Evolutionary conservation across 2,329 filamentous ascomycete species (phyloP), one percentile per base, ranked within the genome.

Genomic region (Fonsecaea pedrosoi): DNA sequence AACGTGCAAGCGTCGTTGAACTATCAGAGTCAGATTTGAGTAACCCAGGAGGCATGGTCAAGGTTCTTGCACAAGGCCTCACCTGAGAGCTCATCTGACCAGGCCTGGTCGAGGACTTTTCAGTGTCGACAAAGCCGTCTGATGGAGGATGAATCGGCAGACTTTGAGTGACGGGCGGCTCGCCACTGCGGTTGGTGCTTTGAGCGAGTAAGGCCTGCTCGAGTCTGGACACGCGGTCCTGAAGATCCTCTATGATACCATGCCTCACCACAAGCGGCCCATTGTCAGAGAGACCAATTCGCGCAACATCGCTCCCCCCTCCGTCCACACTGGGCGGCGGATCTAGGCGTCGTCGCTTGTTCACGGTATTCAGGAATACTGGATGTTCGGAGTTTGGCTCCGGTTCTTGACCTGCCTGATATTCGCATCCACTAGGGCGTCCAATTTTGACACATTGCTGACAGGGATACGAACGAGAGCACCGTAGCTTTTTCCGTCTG

Each of bases 391-490:
- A 15, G 34, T 65, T 68, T 25, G 60, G 42, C 42, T 67, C 64
- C 2, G 71, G 71, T 45, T 71, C 67, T 35, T 71, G 69, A n/a
- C 71, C 71, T 7, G 61, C 55, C 42, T 71, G 69, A 57, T 71
- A 73, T 34, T 62, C 42, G 60, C 71, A 73, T 37, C 50, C 42
- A n/a, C 61, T 58, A 4, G 67, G 60, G 5, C 64, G 61, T 30
- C 70, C 69, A 37, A 65, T 62, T 61, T 82, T 79, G 54, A 78
- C 76, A 72, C 83, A 85, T 71, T 85, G 84, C 42, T 78, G 79
- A 70, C 83, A 85, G 25, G 83, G 83, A 64, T 83, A 78, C 55
- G 79, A 77, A 73, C 85, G 85, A 75, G 85, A 82, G 77, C 83
- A 85, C 74, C 83, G 84, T 63, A 85, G 82, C 73, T 85, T 85